A percentile compares a stretch with the other conserved stretches of the same genome.
Conservation (phyloP, 257 asterid species). For the Linderniella brevidens region DNA sequence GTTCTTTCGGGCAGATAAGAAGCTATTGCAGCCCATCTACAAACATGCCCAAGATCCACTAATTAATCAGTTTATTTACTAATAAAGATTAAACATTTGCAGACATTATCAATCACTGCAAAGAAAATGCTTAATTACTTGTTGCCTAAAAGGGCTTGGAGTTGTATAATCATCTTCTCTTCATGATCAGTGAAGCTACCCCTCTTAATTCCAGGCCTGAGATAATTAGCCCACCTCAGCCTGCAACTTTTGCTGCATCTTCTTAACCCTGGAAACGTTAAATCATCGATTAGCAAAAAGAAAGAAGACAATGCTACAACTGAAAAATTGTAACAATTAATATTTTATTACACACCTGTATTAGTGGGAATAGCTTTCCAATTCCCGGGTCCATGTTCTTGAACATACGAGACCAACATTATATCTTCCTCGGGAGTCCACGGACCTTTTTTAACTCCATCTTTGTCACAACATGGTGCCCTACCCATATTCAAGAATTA, state of each 20-base stretch:
- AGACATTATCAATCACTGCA: no score
- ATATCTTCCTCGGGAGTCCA: conserved; percentile 99
- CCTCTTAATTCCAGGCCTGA: conserved; percentile 80
- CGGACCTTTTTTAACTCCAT: conserved; percentile 87
- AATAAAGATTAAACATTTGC: no score
- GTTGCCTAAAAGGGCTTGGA: conserved; percentile 90
- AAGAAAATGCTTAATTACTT: conserved; percentile 23
- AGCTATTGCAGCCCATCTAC: conserved; percentile 96
- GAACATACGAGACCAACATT: conserved; percentile 63
- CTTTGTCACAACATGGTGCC: conserved; percentile 87
- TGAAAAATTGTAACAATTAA: no score
- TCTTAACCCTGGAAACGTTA: conserved; percentile 32
- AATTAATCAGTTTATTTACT: no score
- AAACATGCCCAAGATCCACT: no score
- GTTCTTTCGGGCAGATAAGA: conserved; percentile 90
- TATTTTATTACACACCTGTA: conserved; percentile 25
- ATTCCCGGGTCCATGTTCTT: conserved; percentile 80
- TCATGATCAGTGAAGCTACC: conserved; percentile 74
- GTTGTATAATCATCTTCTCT: conserved; percentile 78
- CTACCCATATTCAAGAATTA: conserved; percentile 52
- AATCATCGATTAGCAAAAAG: no score
- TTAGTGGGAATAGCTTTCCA: conserved; percentile 76
- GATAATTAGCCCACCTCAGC: conserved; percentile 85
- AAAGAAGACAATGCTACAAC: neutral
- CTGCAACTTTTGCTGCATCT: conserved; percentile 96